Percentiles rank a stretch among this genome's conserved stretches.
phyloP scores from a whole-genome alignment of 768 basidiomycete species.

The Dictyophora rubrovolvata region DNA sequence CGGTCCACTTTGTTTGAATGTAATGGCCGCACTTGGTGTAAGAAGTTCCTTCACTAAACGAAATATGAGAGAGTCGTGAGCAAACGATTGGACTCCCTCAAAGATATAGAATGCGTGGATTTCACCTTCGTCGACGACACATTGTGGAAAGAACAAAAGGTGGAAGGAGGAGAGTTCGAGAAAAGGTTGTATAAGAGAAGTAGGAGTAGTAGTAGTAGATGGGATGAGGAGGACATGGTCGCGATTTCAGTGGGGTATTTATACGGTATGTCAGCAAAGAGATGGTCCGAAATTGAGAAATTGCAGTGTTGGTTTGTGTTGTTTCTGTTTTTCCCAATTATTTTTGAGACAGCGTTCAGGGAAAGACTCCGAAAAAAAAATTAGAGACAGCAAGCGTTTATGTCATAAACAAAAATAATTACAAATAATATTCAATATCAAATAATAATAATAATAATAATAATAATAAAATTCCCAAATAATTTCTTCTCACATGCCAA shows the following conservation, averaged over 20 bases:
- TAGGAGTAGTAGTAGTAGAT: not conserved
- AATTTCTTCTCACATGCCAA: too few relatives aligned
- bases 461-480: too few relatives aligned
- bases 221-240: slow-evolving; percentile 9
- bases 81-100: slow-evolving; percentile 15
- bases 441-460: not conserved
- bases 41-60: slow-evolving; percentile 44
- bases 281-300: too few relatives aligned
- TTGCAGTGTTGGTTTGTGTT: not conserved
- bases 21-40: slow-evolving; percentile 71
- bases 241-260: slow-evolving; percentile 9
- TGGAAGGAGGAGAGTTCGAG: slow-evolving; percentile 32
- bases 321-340: not conserved
- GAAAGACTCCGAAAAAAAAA: not conserved
- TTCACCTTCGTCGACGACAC: slow-evolving; percentile 7
- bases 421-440: not conserved
- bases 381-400: not conserved
- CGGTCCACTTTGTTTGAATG: slow-evolving; percentile 43
- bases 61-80: slow-evolving; percentile 14
- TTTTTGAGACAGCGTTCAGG: not conserved
- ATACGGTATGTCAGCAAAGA: not conserved
- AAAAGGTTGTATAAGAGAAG: slow-evolving; percentile 32
- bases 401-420: not conserved
- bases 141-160: slow-evolving; percentile 19
- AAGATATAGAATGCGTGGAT: too few relatives aligned